Evolutionary conservation across 2,329 filamentous ascomycete genomes (phyloP), one percentile per base, ranked within the genome.

Genomic region (Trichoderma breve): DNA sequence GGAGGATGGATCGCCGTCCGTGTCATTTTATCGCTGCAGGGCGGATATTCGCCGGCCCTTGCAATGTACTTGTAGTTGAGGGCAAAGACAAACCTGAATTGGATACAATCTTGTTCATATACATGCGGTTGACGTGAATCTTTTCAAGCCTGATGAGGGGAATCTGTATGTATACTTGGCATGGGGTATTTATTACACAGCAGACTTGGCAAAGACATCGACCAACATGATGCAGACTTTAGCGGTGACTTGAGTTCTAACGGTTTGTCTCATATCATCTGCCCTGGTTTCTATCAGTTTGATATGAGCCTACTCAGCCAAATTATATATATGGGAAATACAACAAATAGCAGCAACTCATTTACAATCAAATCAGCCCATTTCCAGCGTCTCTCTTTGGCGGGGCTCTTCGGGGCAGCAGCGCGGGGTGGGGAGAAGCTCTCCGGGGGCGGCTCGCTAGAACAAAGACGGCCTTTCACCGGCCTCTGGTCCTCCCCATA

Each of bases 401-500:
- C 67, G 67, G 67, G 66, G 67, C 67, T 70, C 28, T 70, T 62
- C 57, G 67, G 67, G 28, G 36, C 51, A 32, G 36, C 51, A 32
- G 18, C 67, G 67, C 43, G 68, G 61, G 51, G 68, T 64, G 58
- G 68, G 58, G 61, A 58, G 61, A 43, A 26, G 60, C 43, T 57
- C 32, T 65, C 57, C 61, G 47, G 69, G 26, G 47, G 69, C 47
- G 58, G 58, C 61, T 71, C 61, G 24, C 28, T 62, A 26, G 39
- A 43, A 21, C 57, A 21, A 60, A 39, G 39, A 28, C 47, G 47
- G 60, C 28, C 47, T 53, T 34, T 34, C 47, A 53, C 21, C 47
- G 57, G 30, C 43, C 30, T 58, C 32, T 62, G 58, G 55, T 39
- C 32, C 60, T 62, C 18, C 57, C 32, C 61, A 58, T 28, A 26